phyloP scores from a whole-genome alignment of 768 basidiomycete genomes.

The Xerocomus potaroensis region DNA sequence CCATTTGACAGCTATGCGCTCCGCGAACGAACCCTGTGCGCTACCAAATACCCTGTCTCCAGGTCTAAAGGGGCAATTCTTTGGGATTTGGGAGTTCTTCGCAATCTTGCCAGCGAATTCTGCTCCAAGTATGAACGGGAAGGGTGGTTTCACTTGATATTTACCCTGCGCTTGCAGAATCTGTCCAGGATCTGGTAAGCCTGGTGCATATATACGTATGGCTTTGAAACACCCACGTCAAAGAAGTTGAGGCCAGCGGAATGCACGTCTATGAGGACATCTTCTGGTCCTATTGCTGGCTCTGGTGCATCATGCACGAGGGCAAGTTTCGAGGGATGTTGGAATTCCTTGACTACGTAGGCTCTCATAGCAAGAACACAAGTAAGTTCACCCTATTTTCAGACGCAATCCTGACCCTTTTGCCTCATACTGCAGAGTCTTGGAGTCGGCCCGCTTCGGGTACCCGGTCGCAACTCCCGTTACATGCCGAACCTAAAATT shows the following conservation, averaged over 20 bases:
- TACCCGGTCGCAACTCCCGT: constrained; percentile 1
- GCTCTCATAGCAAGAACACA: constrained; percentile 55
- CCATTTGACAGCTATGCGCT: constrained; percentile 59
- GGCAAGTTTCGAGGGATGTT: constrained; percentile 61
- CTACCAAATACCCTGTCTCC: constrained; percentile 90
- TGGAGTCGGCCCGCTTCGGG: constrained; percentile 2
- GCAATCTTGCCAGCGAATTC: constrained; percentile 85
- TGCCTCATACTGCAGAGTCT: neutral
- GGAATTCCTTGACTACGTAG: constrained; percentile 67
- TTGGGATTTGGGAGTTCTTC: constrained; percentile 66
- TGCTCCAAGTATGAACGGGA: constrained; percentile 81
- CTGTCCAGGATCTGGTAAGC: constrained; percentile 31
- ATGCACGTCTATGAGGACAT: constrained; percentile 74
- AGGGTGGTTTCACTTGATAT: constrained; percentile 77
- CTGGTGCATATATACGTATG: constrained; percentile 8
- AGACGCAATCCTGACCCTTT: neutral
- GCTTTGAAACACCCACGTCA: constrained; percentile 39
- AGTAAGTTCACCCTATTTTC: neutral
- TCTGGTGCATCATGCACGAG: constrained; percentile 53
- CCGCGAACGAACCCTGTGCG: constrained; percentile 75
- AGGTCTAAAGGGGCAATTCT: constrained; percentile 68
- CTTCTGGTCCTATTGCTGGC: constrained; percentile 44
- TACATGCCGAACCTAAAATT: neutral
- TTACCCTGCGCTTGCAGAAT: constrained; percentile 88
- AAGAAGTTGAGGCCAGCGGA: constrained; percentile 78